These are phyloP conservation scores for Gastrodia elata DNA, from an alignment of 106 monocot species.

Conservation along the genomic window DNA sequence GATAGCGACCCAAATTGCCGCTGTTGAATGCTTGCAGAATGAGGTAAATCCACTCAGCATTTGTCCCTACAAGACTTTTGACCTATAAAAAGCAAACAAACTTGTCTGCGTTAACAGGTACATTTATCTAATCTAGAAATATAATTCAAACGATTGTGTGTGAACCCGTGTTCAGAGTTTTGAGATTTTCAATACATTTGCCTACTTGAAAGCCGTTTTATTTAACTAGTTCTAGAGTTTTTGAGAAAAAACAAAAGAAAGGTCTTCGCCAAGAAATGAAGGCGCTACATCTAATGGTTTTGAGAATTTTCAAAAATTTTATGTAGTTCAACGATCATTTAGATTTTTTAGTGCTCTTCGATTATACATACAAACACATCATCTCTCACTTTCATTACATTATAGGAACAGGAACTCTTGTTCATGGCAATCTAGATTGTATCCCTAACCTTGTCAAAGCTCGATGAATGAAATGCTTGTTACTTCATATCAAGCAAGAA, in stretches of 20 bases:
- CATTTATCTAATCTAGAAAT: not conserved
- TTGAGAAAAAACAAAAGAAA: not conserved
- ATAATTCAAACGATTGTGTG: not conserved
- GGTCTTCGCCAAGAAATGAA: not conserved
- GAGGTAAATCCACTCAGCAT: constrained; percentile 85
- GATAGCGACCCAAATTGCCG: constrained; percentile 75
- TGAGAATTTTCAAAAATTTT: not conserved
- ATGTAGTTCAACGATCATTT: no score
- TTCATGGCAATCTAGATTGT: no score
- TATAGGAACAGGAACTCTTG: no score
- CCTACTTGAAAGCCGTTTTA: not conserved
- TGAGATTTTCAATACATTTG: not conserved
- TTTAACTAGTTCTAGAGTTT: not conserved
- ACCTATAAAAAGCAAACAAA: constrained; percentile 36
- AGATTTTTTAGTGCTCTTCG: not conserved
- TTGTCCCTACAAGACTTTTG: constrained; percentile 76
- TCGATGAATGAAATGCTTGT: no score
- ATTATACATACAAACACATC: not conserved
- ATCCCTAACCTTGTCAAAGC: no score
- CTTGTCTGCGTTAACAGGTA: not conserved
- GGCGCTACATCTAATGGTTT: not conserved
- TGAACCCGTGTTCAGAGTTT: not conserved
- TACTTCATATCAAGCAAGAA: no score
- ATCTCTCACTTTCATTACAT: no score
- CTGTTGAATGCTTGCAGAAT: constrained; percentile 95